Percentiles rank a stretch among this genome's conserved stretches.
phyloP scores from a whole-genome alignment of 108 stramenopile species.

The Nannochloropsis granulata region DNA sequence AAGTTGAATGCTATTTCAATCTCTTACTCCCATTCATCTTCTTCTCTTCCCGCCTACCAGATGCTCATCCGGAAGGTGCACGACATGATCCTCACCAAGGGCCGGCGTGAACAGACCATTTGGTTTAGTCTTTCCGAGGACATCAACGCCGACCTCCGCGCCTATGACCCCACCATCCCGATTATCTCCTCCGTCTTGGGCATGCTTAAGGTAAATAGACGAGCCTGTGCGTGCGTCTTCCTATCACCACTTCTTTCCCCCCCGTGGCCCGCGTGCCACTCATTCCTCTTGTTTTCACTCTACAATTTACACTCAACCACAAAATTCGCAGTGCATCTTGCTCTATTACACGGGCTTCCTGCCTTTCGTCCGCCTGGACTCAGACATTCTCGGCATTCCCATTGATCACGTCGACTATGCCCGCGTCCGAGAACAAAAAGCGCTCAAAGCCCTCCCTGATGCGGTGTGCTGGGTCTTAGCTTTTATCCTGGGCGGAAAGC shows the following conservation, averaged over 20 bases:
- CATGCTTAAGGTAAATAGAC: background rate
- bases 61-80: background rate
- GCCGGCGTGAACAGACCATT: background rate
- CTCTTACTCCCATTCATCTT: no score
- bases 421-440: background rate
- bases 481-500: background rate
- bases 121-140: constrained; percentile 20
- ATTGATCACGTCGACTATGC: background rate
- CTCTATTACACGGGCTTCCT: constrained; percentile 13
- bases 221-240: no score
- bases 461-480: background rate
- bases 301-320: background rate
- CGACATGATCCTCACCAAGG: constrained; percentile 1
- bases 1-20: no score
- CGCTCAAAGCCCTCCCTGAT: constrained; percentile 1
- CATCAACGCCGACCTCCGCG: constrained; percentile 20
- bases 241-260: no score
- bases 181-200: background rate
- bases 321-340: background rate
- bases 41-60: background rate
- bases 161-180: background rate
- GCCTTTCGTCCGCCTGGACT: constrained; percentile 10
- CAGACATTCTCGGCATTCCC: constrained; percentile 8
- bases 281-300: background rate
- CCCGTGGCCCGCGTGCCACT: background rate